A percentile compares a stretch with the other conserved stretches of the same genome.
Conservation (phyloP, 2,329 filamentous ascomycete genomes). For the Scedosporium aurantiacum region DNA sequence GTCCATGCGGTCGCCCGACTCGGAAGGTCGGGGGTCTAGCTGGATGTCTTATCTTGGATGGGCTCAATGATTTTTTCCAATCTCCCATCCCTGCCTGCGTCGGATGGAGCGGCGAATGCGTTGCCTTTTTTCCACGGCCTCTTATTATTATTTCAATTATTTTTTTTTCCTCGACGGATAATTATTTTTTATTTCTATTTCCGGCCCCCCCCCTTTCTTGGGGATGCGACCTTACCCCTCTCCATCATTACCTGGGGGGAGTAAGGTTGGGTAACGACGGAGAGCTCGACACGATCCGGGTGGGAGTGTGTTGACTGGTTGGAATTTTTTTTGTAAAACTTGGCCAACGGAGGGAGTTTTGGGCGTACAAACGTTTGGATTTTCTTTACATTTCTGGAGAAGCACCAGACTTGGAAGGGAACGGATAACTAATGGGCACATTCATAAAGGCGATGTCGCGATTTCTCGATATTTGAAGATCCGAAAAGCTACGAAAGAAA, state of each 20-base stretch:
- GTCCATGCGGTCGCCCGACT: neutral
- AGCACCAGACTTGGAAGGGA: too few species aligned
- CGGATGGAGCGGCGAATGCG: neutral
- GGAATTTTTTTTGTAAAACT: neutral
- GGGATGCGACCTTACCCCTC: neutral
- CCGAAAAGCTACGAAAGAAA: too few species aligned
- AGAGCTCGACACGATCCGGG: neutral
- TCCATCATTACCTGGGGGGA: neutral
- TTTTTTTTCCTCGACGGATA: neutral
- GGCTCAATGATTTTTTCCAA: conserved; percentile 7
- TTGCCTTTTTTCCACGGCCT: neutral
- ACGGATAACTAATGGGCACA: too few species aligned
- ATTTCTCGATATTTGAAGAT: too few species aligned
- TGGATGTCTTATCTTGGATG: conserved; percentile 7
- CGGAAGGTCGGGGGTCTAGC: conserved; percentile 2
- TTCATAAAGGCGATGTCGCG: too few species aligned
- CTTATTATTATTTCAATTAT: neutral
- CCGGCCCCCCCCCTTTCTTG: conserved; percentile 7
- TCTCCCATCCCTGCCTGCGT: neutral
- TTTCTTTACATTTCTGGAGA: neutral
- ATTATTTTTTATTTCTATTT: neutral
- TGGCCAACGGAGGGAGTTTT: neutral
- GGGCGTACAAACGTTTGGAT: neutral
- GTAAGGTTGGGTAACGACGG: neutral
- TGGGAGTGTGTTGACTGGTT: neutral